These are phyloP conservation scores for Sicyos baderoa DNA, from an alignment of 306 rosid species.

Conservation along the genomic window DNA sequence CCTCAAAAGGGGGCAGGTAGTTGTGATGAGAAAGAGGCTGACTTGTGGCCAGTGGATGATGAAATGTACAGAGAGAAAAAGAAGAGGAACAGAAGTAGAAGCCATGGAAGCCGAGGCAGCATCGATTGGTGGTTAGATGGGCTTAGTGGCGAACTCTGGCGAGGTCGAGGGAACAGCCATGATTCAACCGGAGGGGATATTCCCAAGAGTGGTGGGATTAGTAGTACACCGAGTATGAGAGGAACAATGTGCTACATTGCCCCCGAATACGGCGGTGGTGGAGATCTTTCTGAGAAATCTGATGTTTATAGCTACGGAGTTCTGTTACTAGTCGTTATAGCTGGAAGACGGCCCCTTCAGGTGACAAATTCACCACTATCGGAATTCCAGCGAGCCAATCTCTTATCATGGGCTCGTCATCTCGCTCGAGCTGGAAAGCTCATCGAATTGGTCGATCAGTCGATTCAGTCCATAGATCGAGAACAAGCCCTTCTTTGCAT, in stretches of 20 bases:
- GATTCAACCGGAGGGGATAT: constrained; percentile 60
- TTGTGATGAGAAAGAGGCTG: constrained; percentile 20
- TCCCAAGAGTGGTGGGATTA: constrained; percentile 75
- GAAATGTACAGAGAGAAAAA: constrained; percentile 45
- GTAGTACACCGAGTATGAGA: constrained; percentile 95
- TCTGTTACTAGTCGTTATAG: constrained; percentile 57
- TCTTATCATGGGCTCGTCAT: constrained; percentile 87
- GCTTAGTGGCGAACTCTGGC: constrained; percentile 51
- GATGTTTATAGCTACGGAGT: constrained; percentile 93
- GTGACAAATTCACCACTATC: constrained; percentile 72
- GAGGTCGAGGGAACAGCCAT: constrained; percentile 48
- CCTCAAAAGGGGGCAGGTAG: constrained; percentile 35
- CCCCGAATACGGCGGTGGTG: constrained; percentile 80
- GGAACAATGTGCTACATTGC: constrained; percentile 94
- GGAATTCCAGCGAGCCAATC: constrained; percentile 73
- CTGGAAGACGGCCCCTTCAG: constrained; percentile 91
- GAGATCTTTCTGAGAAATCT: constrained; percentile 67
- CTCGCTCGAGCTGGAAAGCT: constrained; percentile 81
- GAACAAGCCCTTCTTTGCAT: constrained; percentile 79
- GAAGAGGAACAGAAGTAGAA: constrained; percentile 43
- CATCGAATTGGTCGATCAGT: constrained; percentile 65
- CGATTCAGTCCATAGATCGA: constrained; percentile 43
- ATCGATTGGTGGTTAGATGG: constrained; percentile 87
- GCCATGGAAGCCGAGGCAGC: constrained; percentile 47
- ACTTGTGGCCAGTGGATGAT: constrained; percentile 17